A percentile compares a stretch with the other conserved stretches of the same genome.
Conservation (phyloP, 371 early-diverging fungal species). For the Circinella minor region DNA sequence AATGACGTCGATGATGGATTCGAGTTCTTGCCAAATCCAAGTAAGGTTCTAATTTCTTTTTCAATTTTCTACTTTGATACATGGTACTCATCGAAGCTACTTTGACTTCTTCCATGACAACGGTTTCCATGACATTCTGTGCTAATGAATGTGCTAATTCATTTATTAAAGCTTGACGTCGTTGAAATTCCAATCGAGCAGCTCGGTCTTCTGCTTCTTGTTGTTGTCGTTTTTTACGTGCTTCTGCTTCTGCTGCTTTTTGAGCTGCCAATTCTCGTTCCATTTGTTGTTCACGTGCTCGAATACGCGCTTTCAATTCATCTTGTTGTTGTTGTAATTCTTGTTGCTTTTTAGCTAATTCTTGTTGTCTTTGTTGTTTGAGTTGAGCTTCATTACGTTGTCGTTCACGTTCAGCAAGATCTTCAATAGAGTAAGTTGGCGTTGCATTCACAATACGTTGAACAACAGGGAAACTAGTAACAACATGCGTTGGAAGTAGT, state of each 20-base stretch:
- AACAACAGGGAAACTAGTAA: background rate
- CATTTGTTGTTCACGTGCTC: background rate
- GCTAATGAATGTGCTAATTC: constrained; percentile 5
- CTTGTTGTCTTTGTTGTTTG: background rate
- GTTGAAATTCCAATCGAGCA: constrained; percentile 8
- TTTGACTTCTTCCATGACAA: constrained; percentile 9
- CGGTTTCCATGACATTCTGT: constrained; percentile 3
- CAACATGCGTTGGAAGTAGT: background rate
- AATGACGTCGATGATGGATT: constrained; percentile 16
- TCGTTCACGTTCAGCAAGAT: constrained; percentile 13
- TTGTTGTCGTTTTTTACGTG: constrained; percentile 7
- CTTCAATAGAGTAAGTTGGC: background rate
- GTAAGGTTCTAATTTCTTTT: constrained; percentile 13
- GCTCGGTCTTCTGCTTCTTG: constrained; percentile 15
- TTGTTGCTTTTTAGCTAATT: constrained; percentile 7
- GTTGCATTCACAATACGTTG: background rate
- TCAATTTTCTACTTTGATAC: constrained; percentile 6
- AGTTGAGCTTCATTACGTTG: constrained; percentile 3
- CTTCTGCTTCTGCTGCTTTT: constrained; percentile 14
- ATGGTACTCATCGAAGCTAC: constrained; percentile 7
- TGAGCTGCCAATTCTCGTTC: constrained; percentile 8
- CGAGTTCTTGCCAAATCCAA: constrained; percentile 17
- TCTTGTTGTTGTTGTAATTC: background rate
- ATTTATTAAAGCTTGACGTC: constrained; percentile 13
- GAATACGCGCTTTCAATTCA: background rate